Conservation (phyloP, 2,329 filamentous ascomycete genomes). For the Phaeosphaeria sp. region DNA sequence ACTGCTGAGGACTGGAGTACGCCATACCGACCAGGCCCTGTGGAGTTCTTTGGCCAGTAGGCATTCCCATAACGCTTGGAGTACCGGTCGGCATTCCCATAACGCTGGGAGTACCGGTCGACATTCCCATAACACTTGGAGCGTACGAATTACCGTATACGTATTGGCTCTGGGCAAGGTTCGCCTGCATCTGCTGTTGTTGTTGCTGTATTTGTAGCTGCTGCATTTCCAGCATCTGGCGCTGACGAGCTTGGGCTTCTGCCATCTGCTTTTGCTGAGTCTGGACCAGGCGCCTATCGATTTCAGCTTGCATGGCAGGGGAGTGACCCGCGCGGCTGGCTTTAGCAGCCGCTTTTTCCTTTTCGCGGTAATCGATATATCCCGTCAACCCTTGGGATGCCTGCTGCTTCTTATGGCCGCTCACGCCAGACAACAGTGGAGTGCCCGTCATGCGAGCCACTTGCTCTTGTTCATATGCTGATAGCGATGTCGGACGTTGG, state of each 20-base stretch:
- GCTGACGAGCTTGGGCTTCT: constrained; percentile 34
- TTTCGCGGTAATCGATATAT: constrained; percentile 79
- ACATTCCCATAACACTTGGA: constrained; percentile 31
- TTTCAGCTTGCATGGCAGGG: constrained; percentile 43
- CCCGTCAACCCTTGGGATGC: constrained; percentile 70
- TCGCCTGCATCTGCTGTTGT: constrained; percentile 34
- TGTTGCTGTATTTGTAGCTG: constrained; percentile 30
- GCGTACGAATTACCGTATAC: constrained; percentile 18
- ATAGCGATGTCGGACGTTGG: constrained; percentile 68
- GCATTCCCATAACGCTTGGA: constrained; percentile 23
- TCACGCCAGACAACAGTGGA: constrained; percentile 67
- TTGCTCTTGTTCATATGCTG: constrained; percentile 86
- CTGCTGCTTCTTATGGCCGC: constrained; percentile 52
- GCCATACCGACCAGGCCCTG: constrained; percentile 30
- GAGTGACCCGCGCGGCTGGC: constrained; percentile 34
- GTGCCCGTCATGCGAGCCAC: constrained; percentile 82
- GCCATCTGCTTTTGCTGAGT: constrained; percentile 41
- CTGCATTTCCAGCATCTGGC: constrained; percentile 29
- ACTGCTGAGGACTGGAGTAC: constrained; percentile 35
- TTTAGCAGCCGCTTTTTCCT: constrained; percentile 64
- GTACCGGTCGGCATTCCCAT: constrained; percentile 27
- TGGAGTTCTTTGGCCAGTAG: constrained; percentile 18
- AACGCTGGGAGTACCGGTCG: constrained; percentile 21
- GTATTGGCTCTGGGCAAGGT: constrained; percentile 31
- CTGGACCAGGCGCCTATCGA: constrained; percentile 42